Evolutionary conservation across 2,329 filamentous ascomycete species (phyloP).

Genomic region (Cyclaneusma minus): DNA sequence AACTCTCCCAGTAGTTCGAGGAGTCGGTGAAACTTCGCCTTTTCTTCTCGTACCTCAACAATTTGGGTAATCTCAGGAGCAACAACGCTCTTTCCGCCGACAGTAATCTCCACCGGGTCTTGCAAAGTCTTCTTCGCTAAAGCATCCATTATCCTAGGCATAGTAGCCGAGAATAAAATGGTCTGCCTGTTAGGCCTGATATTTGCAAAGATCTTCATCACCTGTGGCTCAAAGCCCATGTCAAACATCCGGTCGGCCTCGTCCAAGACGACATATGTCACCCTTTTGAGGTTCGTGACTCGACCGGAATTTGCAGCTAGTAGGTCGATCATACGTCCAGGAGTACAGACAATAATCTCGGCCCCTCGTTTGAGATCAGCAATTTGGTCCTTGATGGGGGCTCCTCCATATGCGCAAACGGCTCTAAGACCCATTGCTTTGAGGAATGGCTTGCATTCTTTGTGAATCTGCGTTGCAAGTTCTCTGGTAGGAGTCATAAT

Average conservation of each 20-base stretch:
- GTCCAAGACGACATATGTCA: constrained; percentile 89
- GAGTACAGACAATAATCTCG: constrained; percentile 89
- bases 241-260: constrained; percentile 99
- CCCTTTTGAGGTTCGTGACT: constrained; percentile 76
- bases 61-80: constrained; percentile 88
- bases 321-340: constrained; percentile 89
- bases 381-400: constrained; percentile 95
- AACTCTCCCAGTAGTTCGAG: constrained; percentile 77
- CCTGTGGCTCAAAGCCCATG: constrained; percentile 97
- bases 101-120: constrained; percentile 78
- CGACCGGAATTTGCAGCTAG: constrained; percentile 86
- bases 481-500: constrained; percentile 93
- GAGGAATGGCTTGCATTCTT: constrained; percentile 87
- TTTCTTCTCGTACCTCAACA: constrained; percentile 73
- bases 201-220: constrained; percentile 89
- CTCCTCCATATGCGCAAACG: constrained; percentile 87
- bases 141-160: constrained; percentile 84
- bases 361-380: constrained; percentile 89
- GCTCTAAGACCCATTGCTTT: constrained; percentile 73
- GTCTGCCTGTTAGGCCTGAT: constrained; percentile 87
- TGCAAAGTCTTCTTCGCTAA: constrained; percentile 77
- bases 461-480: constrained; percentile 82
- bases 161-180: constrained; percentile 90
- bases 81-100: constrained; percentile 75
- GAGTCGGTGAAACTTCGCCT: constrained; percentile 68